Evolutionary conservation across 805 yeast species (phyloP).

Genomic region (Saccharomyces paradoxus): DNA sequence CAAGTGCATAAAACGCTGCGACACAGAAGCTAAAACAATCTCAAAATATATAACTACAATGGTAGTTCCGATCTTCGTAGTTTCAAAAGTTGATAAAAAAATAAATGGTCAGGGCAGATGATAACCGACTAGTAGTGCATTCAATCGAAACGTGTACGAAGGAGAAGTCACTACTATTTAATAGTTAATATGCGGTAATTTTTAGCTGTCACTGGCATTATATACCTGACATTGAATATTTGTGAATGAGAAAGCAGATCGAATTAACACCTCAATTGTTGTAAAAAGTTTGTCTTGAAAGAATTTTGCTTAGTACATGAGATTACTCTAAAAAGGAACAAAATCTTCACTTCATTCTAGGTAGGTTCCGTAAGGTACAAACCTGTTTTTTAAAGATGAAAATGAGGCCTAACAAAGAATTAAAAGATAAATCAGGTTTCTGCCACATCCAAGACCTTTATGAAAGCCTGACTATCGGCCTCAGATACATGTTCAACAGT

Average conservation of each 20-base stretch:
- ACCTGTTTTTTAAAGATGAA: not conserved
- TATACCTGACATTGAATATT: not conserved
- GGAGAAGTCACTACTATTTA: not conserved
- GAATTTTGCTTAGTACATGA: too few relatives aligned
- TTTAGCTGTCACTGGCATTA: not conserved
- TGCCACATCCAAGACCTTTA: not conserved
- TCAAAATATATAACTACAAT: not conserved
- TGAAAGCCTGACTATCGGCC: not conserved
- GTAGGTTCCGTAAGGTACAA: not conserved
- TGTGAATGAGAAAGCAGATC: not conserved
- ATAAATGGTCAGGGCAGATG: not conserved
- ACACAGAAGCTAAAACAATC: not conserved
- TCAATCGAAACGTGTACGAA: too few relatives aligned
- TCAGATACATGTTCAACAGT: not conserved
- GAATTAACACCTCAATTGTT: not conserved
- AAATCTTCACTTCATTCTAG: not conserved
- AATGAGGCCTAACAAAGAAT: not conserved
- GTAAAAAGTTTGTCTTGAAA: not conserved
- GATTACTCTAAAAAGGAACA: not conserved
- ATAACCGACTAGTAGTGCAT: not conserved
- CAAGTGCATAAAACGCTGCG: not conserved
- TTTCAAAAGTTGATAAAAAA: not conserved
- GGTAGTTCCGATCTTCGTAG: not conserved
- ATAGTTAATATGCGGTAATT: not conserved
- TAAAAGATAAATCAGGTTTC: not conserved